Conservation (phyloP, 805 yeast species). For the Spencermartinsiella europaea region DNA sequence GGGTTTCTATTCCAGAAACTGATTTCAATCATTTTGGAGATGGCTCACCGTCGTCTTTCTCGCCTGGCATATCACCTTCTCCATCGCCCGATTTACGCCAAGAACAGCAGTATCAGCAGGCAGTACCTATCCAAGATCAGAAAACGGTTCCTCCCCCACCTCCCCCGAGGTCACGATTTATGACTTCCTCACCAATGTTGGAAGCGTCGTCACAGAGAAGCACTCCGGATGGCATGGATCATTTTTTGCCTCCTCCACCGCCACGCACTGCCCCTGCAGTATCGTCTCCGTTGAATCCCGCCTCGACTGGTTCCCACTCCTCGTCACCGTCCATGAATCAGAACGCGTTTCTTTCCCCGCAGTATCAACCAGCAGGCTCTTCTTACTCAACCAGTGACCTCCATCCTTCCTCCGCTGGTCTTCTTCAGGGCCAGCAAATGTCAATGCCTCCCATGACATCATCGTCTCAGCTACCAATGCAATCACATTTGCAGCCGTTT, state of each 20-base stretch:
- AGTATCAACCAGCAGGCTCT: neutral
- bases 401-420: neutral
- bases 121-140: neutral
- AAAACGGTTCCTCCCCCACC: neutral
- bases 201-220: neutral
- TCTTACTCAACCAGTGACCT: neutral
- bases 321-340: neutral
- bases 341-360: neutral
- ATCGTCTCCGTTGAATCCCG: neutral
- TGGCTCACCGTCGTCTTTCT: neutral
- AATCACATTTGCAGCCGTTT: slow-evolving; percentile 1
- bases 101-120: neutral
- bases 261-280: neutral
- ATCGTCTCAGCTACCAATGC: slow-evolving; percentile 1
- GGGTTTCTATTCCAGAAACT: slow-evolving; percentile 33
- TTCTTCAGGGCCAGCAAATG: neutral
- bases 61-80: neutral
- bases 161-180: neutral
- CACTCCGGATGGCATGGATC: neutral
- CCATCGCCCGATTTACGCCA: neutral
- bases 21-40: slow-evolving; percentile 2
- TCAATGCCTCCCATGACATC: slow-evolving; percentile 1
- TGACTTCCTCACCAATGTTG: neutral
- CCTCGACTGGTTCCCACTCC: neutral
- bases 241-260: neutral